A percentile compares a stretch with the other conserved stretches of the same genome.
phyloP scores from a whole-genome alignment of 1,284 basidiomycete species.

The Boletellus deceptivus region DNA sequence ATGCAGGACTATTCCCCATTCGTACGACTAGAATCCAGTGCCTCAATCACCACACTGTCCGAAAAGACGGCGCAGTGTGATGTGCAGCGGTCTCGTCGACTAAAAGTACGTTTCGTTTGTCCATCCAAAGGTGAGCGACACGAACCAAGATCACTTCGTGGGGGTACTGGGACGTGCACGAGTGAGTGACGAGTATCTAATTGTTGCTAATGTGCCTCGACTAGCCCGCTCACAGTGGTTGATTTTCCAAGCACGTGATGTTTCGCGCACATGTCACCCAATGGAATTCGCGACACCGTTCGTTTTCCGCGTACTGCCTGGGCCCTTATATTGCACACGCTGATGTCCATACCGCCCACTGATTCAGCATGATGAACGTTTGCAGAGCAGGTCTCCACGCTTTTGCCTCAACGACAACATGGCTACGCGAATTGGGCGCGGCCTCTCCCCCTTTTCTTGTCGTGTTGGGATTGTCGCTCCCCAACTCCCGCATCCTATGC shows the following conservation, averaged over 20 bases:
- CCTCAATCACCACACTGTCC: neutral
- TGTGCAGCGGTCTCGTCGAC: no score
- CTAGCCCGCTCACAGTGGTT: neutral
- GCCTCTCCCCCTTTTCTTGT: constrained; percentile 31
- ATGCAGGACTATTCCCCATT: constrained; percentile 1
- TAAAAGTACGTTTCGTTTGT: neutral
- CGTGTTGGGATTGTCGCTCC: constrained; percentile 24
- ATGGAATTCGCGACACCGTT: constrained; percentile 7
- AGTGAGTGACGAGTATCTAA: no score
- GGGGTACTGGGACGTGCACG: no score
- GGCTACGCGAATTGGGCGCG: constrained; percentile 23
- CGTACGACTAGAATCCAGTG: constrained; percentile 1
- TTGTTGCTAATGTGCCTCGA: no score
- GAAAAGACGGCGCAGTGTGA: neutral
- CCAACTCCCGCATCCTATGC: constrained; percentile 28
- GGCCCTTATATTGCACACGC: neutral
- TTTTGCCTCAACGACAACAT: constrained; percentile 19
- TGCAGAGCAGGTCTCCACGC: constrained; percentile 29
- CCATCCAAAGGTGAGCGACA: neutral
- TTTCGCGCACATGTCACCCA: constrained; percentile 8
- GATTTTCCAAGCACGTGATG: constrained; percentile 28
- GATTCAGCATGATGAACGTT: constrained; percentile 16
- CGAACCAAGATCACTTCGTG: no score
- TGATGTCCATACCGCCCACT: constrained; percentile 1
- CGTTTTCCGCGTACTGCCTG: neutral